These are phyloP conservation scores for Aspergillus sp. DNA, from an alignment of 2,329 filamentous ascomycete genomes.

Conservation along the genomic window DNA sequence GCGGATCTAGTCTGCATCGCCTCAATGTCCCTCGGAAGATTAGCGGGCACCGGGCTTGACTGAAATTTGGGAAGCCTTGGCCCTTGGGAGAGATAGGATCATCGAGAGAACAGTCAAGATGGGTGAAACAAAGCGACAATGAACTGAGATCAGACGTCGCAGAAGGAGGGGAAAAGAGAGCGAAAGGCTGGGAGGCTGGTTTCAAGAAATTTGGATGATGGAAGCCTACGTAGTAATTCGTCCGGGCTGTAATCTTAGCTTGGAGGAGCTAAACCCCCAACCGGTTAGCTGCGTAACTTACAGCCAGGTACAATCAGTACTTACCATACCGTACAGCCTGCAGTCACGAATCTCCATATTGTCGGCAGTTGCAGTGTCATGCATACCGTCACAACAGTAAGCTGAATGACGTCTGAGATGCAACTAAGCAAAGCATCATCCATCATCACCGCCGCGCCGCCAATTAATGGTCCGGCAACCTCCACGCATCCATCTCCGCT, in stretches of 20 bases:
- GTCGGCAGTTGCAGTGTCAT: neutral
- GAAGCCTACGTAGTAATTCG: neutral
- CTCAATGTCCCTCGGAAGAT: slow-evolving; percentile 21
- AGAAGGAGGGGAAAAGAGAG: neutral
- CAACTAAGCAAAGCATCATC: neutral
- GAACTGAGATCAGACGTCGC: neutral
- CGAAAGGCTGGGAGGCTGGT: slow-evolving; percentile 3
- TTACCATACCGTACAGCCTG: neutral
- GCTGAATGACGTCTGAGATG: slow-evolving; percentile 16
- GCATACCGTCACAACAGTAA: neutral
- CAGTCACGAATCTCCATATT: neutral
- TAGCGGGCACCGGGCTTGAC: slow-evolving; percentile 2
- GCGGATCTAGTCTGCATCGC: slow-evolving; percentile 29
- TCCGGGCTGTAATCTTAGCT: neutral
- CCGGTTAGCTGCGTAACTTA: neutral
- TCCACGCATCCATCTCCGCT: neutral
- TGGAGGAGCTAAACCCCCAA: no score
- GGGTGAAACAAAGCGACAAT: neutral
- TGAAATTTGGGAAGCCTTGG: slow-evolving; percentile 2
- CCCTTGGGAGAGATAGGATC: neutral
- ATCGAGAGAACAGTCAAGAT: neutral
- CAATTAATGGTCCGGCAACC: neutral
- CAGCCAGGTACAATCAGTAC: neutral
- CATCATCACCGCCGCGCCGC: neutral
- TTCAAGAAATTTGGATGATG: neutral